Evolutionary conservation across 768 basidiomycete species (phyloP), one percentile per base, ranked within the genome.

Genomic region (Roridomyces roridus): DNA sequence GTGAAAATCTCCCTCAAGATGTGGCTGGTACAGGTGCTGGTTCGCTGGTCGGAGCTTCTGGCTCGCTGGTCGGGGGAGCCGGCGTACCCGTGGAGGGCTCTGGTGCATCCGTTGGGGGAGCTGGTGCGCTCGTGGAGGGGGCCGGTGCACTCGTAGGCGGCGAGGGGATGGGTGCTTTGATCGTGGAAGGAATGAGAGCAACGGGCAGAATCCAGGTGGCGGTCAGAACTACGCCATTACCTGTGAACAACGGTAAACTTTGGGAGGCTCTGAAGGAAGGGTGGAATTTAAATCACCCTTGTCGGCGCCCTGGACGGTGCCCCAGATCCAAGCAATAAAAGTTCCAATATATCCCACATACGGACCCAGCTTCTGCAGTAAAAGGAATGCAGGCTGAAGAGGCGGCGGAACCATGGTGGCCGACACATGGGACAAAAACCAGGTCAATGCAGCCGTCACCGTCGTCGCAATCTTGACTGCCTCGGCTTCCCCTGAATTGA

Each of bases 391-490:
- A 6, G 77, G 72, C 5, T 72, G 76, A 55, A 84, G 74, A 45
- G 80, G 78, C 3, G 73, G 71, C 4, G 84, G 84, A 10, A 85
- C 67, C 24, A 75, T 40, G 5, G 73, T 42, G 3, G 80, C 80
- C 25, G 17, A 29, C 7, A 85, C 66, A 55, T 79, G 71, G 8
- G 76, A 74, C 41, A 85, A 70, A 15, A 84, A 71, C 80, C 82
- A 83, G 37, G 79, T 84, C 1, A 93, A 75, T 3, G 92, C 90
- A 0, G 88, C 79, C 1, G 90, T 82, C 44, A 86, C 69, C 46
- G 85, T 69, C 17, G 80, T 78, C 26, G 80, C 82, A 34, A 82
- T 79, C 67, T 86, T 85, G 28, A 76, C 78, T 4, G 78, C 78
- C 55, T 84, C 80, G 6, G 82, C 69, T 51, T 80, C 76, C 44